Evolutionary conservation across 1,284 basidiomycete genomes (phyloP), one percentile per base, ranked within the genome.

Genomic region (Inonotus hispidus): DNA sequence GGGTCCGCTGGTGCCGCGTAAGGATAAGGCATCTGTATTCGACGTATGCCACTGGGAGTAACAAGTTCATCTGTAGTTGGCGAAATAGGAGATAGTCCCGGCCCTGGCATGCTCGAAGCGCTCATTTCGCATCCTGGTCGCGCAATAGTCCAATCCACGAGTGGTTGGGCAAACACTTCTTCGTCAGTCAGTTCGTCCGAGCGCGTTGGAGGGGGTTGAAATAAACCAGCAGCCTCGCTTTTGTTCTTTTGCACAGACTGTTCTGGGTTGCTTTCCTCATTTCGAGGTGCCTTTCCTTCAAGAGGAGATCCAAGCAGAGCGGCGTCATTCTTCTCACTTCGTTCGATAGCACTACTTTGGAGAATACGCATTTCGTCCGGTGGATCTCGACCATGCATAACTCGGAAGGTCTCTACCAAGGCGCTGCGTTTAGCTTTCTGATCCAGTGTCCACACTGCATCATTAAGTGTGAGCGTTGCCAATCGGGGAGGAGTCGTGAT

Each of bases 41-140:
- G 37, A n/a, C 32, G 29, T 5, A n/a, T 27, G 13, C 46, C 59
- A 27, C 13, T 23, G 3, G 59, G 52, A 13, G 59, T 60, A 29
- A 49, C 23, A 4, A 55, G 21, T 35, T 60, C 59, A 7, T 60
- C 59, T 7, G 59, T 41, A 37, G n/a, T 54, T 14, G 53, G 29
- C 5, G 59, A 49, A 23, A 61, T 37, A 29, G 59, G 59, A 16
- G 59, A 61, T 5, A 61, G n/a, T n/a, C n/a, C n/a, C n/a, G n/a
- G n/a, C 32, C 32, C 32, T 32, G 8, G 32, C 32, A 32, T 32
- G 32, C 4, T 32, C 32, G 32, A 32, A 32, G 32, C 32, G 32
- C 32, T 35, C 27, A 61, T 14, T 39, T 56, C 60, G 13, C 29
- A 38, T 35, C 38, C 54, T 35, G 54, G 21, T 4, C 47, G 54